Evolutionary conservation across 2,329 filamentous ascomycete species (phyloP), one percentile per base, ranked within the genome.

Genomic region (Cladosporium sp.): DNA sequence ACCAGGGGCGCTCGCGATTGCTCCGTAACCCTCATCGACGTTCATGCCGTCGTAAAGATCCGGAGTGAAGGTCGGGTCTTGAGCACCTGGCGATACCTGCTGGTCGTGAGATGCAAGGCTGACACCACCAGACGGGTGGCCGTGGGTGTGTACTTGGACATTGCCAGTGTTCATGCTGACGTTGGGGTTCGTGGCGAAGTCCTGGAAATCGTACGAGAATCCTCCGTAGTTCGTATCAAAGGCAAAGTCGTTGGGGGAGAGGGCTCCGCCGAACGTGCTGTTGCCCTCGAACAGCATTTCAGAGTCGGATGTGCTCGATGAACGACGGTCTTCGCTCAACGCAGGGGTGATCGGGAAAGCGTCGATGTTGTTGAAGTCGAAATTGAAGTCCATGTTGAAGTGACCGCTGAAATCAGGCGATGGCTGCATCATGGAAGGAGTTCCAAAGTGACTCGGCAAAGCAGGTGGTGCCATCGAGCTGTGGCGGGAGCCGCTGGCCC

Each of bases 21-120:
- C 58, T 23, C 35, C 62, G 21, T 55, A 56, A 37, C 66, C 63
- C 72, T 92, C 89, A 67, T 92, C 89, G 29, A 81, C 69, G 35
- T 77, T 78, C 78, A 87, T 82, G 28, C 86, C 84, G 21, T 81
- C 80, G 67, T 87, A 77, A 21, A 65, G 44, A 49, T 65, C 64
- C 7, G 0, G 88, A 88, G 50, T 67, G 58, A 53, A 74, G 0
- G 73, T 83, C 83, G 57, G 90, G 88, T 11, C 89, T 90, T 91
- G 89, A 5, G 88, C 90, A 63, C 83, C 82, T 10, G 89, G 89
- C 3, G 90, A 92, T 67, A 92, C 84, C 67, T 91, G 88, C 29
- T 82, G 78, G 14, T 66, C 65, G 52, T 69, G 71, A n/a, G 69
- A 70, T 74, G 65, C 65, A 56, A 67, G 68, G 28, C 64, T 64